Conservation (phyloP, 352 stramenopile species). For the Globisporangium nunn region DNA sequence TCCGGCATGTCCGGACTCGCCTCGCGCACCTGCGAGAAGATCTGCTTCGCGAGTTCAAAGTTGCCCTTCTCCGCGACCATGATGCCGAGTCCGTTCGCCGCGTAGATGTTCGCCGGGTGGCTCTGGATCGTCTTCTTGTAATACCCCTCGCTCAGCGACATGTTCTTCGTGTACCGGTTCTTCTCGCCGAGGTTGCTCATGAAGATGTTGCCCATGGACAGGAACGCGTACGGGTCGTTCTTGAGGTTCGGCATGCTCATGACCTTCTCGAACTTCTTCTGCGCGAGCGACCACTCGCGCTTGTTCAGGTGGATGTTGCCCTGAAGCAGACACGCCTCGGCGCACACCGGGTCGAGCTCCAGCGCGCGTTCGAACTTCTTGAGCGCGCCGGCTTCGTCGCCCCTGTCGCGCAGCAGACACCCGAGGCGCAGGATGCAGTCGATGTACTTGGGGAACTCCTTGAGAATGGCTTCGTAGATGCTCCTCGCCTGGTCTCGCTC, state of each 20-base stretch:
- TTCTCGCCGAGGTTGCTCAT: constrained; percentile 96
- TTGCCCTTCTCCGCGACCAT: constrained; percentile 97
- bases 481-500: constrained; percentile 86
- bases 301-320: constrained; percentile 95
- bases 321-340: constrained; percentile 92
- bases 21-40: constrained; percentile 95
- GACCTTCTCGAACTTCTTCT: constrained; percentile 91
- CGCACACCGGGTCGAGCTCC: constrained; percentile 85
- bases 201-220: constrained; percentile 98
- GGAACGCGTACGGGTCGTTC: constrained; percentile 95
- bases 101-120: constrained; percentile 93
- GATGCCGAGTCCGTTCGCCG: constrained; percentile 96
- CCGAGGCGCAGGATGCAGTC: constrained; percentile 92
- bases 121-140: constrained; percentile 94
- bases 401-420: constrained; percentile 91
- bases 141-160: constrained; percentile 91
- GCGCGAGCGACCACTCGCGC: constrained; percentile 92
- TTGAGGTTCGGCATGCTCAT: constrained; percentile 94
- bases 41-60: constrained; percentile 93
- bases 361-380: constrained; percentile 93
- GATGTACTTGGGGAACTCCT: constrained; percentile 91
- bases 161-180: constrained; percentile 94
- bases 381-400: constrained; percentile 82
- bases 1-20: constrained; percentile 94
- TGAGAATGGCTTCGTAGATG: constrained; percentile 92